Evolutionary conservation across 2,329 filamentous ascomycete species (phyloP).

Genomic region (Pyricularia sp.): DNA sequence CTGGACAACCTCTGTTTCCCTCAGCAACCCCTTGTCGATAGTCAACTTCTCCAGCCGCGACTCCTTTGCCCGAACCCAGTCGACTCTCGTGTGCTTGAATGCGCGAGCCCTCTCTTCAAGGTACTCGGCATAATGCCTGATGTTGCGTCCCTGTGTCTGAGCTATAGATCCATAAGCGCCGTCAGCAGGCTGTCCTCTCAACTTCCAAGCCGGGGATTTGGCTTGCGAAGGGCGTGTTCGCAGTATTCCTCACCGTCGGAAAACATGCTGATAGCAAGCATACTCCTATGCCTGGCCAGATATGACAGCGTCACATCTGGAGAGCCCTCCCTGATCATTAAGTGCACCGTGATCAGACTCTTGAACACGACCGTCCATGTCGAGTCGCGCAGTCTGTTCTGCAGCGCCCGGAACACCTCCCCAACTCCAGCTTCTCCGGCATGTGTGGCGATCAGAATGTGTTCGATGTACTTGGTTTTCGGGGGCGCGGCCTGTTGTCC

Average conservation of each 20-base stretch:
- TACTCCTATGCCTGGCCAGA: conserved; percentile 70
- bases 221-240: not conserved
- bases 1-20: conserved; percentile 88
- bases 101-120: conserved; percentile 73
- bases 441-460: conserved; percentile 91
- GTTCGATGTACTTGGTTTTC: conserved; percentile 98
- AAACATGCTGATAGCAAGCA: conserved; percentile 81
- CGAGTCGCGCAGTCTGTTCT: conserved; percentile 81
- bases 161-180: conserved; percentile 39
- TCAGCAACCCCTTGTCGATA: conserved; percentile 83
- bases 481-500: conserved; percentile 73
- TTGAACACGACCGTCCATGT: conserved; percentile 99
- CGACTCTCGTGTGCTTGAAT: conserved; percentile 74
- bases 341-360: conserved; percentile 84
- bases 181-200: conserved; percentile 12
- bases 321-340: conserved; percentile 95
- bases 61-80: conserved; percentile 81
- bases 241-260: conserved; percentile 64
- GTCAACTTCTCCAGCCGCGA: conserved; percentile 75
- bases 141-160: conserved; percentile 91
- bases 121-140: conserved; percentile 84
- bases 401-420: conserved; percentile 88
- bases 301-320: conserved; percentile 81
- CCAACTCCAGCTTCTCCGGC: conserved; percentile 89
- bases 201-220: not conserved